phyloP scores from a whole-genome alignment of 495 filamentous ascomycete species.

The Talaromyces borbonicus region DNA sequence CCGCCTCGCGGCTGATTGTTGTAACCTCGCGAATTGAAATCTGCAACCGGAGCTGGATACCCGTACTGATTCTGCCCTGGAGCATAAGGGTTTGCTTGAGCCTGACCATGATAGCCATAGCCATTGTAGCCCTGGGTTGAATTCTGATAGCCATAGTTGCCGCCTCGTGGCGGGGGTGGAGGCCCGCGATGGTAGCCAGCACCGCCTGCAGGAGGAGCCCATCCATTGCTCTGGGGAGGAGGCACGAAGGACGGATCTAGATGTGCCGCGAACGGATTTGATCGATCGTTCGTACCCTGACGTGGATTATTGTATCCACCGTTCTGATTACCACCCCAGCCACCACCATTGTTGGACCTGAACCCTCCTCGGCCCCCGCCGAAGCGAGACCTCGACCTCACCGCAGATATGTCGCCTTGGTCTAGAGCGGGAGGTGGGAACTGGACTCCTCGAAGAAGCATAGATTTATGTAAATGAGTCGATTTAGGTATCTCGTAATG shows the following conservation, averaged over 20 bases:
- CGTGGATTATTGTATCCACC: slow-evolving; percentile 22
- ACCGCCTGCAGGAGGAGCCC: slow-evolving; percentile 27
- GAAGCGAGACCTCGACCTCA: slow-evolving; percentile 48
- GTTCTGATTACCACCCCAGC: slow-evolving; percentile 44
- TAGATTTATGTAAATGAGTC: slow-evolving; percentile 73
- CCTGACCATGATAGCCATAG: slow-evolving; percentile 11
- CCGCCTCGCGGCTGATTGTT: slow-evolving; percentile 12
- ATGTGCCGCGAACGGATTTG: slow-evolving; percentile 46
- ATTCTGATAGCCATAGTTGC: slow-evolving; percentile 18
- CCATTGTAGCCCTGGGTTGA: slow-evolving; percentile 20
- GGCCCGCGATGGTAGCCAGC: slow-evolving; percentile 30
- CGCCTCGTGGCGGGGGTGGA: slow-evolving; percentile 33
- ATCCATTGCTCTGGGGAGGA: slow-evolving; percentile 25
- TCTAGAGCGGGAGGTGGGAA: slow-evolving; percentile 60
- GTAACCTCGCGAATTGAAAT: slow-evolving; percentile 13
- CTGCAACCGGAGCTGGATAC: slow-evolving; percentile 13
- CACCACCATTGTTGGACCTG: slow-evolving; percentile 39
- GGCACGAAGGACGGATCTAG: slow-evolving; percentile 41
- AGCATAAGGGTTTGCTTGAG: slow-evolving; percentile 22
- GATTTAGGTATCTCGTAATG: slow-evolving; percentile 71
- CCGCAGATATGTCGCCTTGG: slow-evolving; percentile 58
- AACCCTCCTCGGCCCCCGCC: slow-evolving; percentile 58
- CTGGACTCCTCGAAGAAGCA: slow-evolving; percentile 79
- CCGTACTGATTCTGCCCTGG: slow-evolving; percentile 21
- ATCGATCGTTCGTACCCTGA: slow-evolving; percentile 21